Base-by-base conservation (phyloP, 768 basidiomycete genomes). In the Auricularia heimuer region DNA sequence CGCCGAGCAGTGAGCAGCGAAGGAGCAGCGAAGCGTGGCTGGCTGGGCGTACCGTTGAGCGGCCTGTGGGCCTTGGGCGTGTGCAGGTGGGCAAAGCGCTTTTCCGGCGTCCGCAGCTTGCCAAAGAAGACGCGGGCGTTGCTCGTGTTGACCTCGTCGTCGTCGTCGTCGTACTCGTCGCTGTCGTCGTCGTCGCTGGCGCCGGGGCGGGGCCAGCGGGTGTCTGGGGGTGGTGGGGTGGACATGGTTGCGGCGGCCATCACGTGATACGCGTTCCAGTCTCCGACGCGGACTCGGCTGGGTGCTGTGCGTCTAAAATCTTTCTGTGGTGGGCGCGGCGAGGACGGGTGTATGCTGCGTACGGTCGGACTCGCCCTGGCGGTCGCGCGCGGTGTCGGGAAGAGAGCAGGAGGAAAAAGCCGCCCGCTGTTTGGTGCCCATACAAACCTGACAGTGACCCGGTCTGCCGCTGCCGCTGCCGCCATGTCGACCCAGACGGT, bases 81-180 rank as follows among this genome's bases (percentile, higher is more conserved):
- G 56, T 35, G 56, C 24, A 60, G 18, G 34, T 33, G 34, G 16
- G 75, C 70, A 66, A 80, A 78, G 64, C 75, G 77, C 68, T 82
- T 82, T 73, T 84, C 83, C 42, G 83, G 83, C 4, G 85, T 82
- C 65, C 75, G 79, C 21, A 82, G 69, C 37, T 82, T 80, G 10
- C 81, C 83, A 72, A 83, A 82, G 70, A 81, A 79, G 34, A 82
- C 73, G 68, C 77, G 77, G 14, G 81, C 78, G 33, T 77, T 71
- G 58, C 78, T 75, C 12, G 78, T 77, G 66, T 81, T 77, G 70
- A 73, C 79, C 34, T 71, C 74, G 69, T 83, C 80, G 64, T 70
- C 75, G 64, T 70, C 75, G n/a, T 29, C 18, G 56, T 60, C 56
- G 34, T 34, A n/a, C 54, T 54, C 29, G 24, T 60, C 56, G 56